Evolutionary conservation across 176 grass and related monocot species (phyloP), one percentile per base, ranked within the genome.

Genomic region (Raddia distichophylla): DNA sequence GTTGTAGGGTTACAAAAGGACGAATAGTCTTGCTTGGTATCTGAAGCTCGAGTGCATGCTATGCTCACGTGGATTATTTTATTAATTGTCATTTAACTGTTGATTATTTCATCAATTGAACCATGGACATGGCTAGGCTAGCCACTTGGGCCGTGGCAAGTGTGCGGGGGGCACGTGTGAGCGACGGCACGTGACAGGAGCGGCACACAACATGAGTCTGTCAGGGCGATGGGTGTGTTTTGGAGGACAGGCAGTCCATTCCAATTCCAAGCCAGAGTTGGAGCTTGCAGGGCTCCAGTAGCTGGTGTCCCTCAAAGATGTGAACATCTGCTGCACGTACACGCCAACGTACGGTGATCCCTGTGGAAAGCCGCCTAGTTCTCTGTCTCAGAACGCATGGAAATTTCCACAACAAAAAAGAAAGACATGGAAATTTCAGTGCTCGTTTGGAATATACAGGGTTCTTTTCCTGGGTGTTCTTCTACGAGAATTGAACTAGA

Each of bases 191-290:
- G 3, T 9, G 7, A 46, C 10, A 19, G 34, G 20, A 43, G 19
- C 0, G 37, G 78, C 48, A 54, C 18, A 54, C 18, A 45, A 35
- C 54, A 72, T 20, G 67, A 82, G 54, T 34, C 50, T 48, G 79
- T 82, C 67, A 82, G 67, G 37, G 22, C 76, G 4, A 9, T 35
- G 60, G 22, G 48, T n/a, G 56, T 5, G 27, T 0, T 27, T 0
- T 10, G 40, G 53, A 49, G 14, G 53, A 70, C 35, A 75, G 5
- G 73, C 73, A 59, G 34, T 17, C 73, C 54, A 12, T 75, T 60
- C 73, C 73, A 75, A 56, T 75, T 60, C 73, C 73, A 75, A 56
- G 52, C 33, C 13, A 5, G 15, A 54, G 71, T 5, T 35, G 13
- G 14, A 32, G 8, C 27, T 53, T 33, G 3, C 46, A 4, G 46